Base-by-base conservation (phyloP, 208 protist species). In the Leishmania gerbilli region DNA sequence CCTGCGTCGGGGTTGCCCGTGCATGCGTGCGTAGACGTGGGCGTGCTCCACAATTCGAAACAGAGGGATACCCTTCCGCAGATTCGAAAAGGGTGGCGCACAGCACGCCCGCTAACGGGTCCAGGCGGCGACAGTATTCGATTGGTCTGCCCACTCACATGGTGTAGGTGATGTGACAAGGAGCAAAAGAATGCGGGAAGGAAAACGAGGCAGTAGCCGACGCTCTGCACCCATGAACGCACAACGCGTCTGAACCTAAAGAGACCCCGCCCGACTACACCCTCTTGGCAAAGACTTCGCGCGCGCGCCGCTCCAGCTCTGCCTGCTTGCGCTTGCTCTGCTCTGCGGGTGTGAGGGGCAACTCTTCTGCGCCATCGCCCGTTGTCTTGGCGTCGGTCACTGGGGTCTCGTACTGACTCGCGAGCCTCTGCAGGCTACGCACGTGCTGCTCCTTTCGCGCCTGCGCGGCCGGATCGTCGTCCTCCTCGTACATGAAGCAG, bases 401-500 rank as follows among this genome's bases (percentile, higher is more conserved):
- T 8, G 49, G 37, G 15, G 78, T 15, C 31, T 85, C 87, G 65
- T 69, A 76, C 78, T 81, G 68, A 62, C 62, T 40, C 1, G 42
- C 82, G 37, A 81, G 80, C 53, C 71, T 68, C 4, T 68, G 78
- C 37, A 79, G 45, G 31, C 37, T 60, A 21, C 74, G 62, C 51
- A 40, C 51, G 58, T 79, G n/a, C 78, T 79, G 17, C 71, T 55
- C 9, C 76, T 77, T 79, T 19, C 42, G 53, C 62, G 56, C 60
- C 45, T 74, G 6, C 31, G 62, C 71, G 42, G 90, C 88, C 27
- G 82, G 74, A 71, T 90, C 85, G 56, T 95, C 84, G n/a, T 75
- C 76, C 15, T 83, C 86, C 40, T 94, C 90, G 84, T 88, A 91
- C 49, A 93, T 87, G 80, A 91, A 90, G 78, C 89, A 87, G 75